Conservation (phyloP, 179 eudicot species). For the Spergularia azorica region DNA sequence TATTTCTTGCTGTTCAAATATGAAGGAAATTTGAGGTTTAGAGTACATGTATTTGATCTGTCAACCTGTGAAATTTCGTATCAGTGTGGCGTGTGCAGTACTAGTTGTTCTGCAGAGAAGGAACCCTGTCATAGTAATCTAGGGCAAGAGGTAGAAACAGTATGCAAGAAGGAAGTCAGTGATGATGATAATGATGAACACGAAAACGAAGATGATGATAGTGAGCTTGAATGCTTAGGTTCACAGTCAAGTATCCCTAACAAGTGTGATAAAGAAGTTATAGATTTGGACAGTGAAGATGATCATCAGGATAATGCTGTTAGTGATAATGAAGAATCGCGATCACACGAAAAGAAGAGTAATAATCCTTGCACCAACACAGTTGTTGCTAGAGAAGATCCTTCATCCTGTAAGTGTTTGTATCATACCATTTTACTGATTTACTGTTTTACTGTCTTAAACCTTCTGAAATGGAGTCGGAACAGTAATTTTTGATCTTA, state of each 20-base stretch:
- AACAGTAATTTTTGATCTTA: not conserved
- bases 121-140: not conserved
- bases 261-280: not conserved
- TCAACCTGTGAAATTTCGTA: slow-evolving; percentile 18
- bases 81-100: not conserved
- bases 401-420: not conserved
- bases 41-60: slow-evolving; percentile 10
- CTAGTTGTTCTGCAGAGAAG: not conserved
- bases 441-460: not conserved
- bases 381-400: not conserved
- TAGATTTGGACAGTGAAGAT: not conserved
- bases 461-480: not conserved
- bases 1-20: slow-evolving; percentile 14
- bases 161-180: not conserved
- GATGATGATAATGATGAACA: not conserved
- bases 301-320: not conserved
- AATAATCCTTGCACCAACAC: not conserved
- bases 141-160: not conserved
- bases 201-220: not conserved
- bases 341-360: not conserved
- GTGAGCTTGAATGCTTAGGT: slow-evolving; percentile 6
- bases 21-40: slow-evolving; percentile 9
- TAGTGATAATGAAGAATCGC: not conserved
- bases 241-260: not conserved
- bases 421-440: not conserved